Percentiles rank a stretch among this genome's conserved stretches.
phyloP scores from a whole-genome alignment of 1,139 yeast species.

The Saccharomyces hybrid region DNA sequence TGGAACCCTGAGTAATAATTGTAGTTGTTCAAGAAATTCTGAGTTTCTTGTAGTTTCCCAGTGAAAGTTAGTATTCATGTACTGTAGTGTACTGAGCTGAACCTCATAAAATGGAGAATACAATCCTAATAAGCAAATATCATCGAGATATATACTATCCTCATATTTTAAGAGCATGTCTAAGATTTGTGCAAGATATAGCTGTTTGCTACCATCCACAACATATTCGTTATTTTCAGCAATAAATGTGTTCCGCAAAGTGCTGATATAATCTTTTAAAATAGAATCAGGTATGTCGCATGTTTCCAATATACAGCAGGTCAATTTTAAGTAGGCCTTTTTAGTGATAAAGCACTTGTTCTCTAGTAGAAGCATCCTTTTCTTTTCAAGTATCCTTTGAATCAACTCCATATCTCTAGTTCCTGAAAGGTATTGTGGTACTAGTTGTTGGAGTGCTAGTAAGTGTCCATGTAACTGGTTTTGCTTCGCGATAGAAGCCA shows the following conservation, averaged over 20 bases:
- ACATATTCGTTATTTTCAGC: constrained; percentile 11
- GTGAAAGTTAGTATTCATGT: constrained; percentile 15
- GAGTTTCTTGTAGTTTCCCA: constrained; percentile 12
- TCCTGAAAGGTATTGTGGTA: neutral
- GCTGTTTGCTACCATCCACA: constrained; percentile 40
- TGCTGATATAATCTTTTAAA: neutral
- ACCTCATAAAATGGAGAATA: constrained; percentile 42
- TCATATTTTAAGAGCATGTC: constrained; percentile 28
- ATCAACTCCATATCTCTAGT: neutral
- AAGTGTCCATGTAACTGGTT: constrained; percentile 54
- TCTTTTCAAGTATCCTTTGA: neutral
- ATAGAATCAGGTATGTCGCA: neutral
- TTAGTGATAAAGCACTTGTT: constrained; percentile 1
- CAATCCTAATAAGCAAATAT: constrained; percentile 32
- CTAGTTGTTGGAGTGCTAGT: constrained; percentile 32
- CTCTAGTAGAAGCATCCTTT: neutral
- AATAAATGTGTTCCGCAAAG: constrained; percentile 31
- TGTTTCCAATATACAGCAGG: neutral
- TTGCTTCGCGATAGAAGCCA: constrained; percentile 21
- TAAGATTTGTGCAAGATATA: constrained; percentile 35
- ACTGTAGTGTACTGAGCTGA: constrained; percentile 38
- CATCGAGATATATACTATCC: constrained; percentile 18
- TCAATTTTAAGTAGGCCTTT: neutral
- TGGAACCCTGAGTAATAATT: constrained; percentile 30
- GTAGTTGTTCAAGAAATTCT: constrained; percentile 16